Conservation (phyloP, 1,284 basidiomycete genomes). For the Irpex lacteus region DNA sequence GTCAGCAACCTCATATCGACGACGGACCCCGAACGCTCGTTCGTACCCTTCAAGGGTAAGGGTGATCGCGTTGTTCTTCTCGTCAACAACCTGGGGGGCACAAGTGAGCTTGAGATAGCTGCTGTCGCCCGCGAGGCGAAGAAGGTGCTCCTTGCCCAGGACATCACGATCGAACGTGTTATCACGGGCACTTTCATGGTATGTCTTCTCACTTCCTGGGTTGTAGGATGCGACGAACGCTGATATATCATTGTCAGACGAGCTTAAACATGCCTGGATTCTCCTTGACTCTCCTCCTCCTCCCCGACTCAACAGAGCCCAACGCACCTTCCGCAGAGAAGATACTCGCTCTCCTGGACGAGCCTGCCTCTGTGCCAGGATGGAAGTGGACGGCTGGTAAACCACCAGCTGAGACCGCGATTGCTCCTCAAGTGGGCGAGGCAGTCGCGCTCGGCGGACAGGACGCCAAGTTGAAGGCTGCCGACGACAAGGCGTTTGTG, state of each 20-base stretch:
- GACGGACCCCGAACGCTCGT: slow-evolving; percentile 80
- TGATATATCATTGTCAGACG: slow-evolving; percentile 45
- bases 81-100: slow-evolving; percentile 81
- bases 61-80: slow-evolving; percentile 61
- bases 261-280: slow-evolving; percentile 96
- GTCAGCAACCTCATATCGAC: slow-evolving; percentile 74
- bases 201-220: slow-evolving; percentile 17
- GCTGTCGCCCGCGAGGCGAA: slow-evolving; percentile 66
- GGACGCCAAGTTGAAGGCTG: slow-evolving; percentile 33
- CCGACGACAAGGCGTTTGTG: slow-evolving; percentile 50
- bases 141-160: slow-evolving; percentile 50
- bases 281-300: slow-evolving; percentile 82
- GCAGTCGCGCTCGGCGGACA: slow-evolving; percentile 16
- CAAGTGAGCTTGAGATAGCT: slow-evolving; percentile 84
- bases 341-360: slow-evolving; percentile 78
- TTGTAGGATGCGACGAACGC: neutral
- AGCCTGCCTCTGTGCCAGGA: slow-evolving; percentile 70
- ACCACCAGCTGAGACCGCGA: slow-evolving; percentile 31
- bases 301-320: slow-evolving; percentile 50
- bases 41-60: slow-evolving; percentile 72
- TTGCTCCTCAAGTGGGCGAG: slow-evolving; percentile 22
- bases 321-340: slow-evolving; percentile 38
- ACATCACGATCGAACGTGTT: slow-evolving; percentile 61
- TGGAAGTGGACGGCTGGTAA: slow-evolving; percentile 73
- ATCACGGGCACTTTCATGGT: slow-evolving; percentile 86